A percentile compares a stretch with the other conserved stretches of the same genome.
phyloP scores from a whole-genome alignment of 139 green algal genomes.

The Deuterostichococcus epilithicus region DNA sequence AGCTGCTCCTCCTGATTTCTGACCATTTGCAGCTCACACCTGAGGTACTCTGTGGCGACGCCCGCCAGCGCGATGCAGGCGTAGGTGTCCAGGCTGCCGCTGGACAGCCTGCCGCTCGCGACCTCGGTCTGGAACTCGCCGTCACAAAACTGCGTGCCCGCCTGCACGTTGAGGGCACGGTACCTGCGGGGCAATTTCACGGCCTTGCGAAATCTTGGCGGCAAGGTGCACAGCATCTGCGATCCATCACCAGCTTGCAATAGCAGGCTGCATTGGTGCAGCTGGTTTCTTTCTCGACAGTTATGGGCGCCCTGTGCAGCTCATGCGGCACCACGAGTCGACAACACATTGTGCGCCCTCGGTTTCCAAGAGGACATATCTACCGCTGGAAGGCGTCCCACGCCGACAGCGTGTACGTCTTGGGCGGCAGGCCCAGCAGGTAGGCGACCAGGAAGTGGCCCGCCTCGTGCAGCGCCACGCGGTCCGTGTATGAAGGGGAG shows the following conservation, averaged over 20 bases:
- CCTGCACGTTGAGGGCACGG: conserved; percentile 88
- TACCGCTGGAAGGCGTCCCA: conserved; percentile 76
- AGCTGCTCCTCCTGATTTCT: too few relatives aligned
- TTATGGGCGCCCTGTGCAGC: too few relatives aligned
- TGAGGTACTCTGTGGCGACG: conserved; percentile 78
- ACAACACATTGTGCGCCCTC: too few relatives aligned
- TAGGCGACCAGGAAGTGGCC: conserved; percentile 96
- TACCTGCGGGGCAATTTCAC: conserved; percentile 41
- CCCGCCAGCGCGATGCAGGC: conserved; percentile 85
- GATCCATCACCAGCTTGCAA: too few relatives aligned
- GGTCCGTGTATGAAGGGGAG: conserved; percentile 43
- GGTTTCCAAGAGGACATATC: too few relatives aligned
- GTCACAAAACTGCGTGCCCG: conserved; percentile 93
- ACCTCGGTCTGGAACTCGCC: conserved; percentile 81
- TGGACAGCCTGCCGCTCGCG: conserved; percentile 51
- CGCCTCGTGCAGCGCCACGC: conserved; percentile 84
- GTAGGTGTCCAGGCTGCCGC: conserved; percentile 67
- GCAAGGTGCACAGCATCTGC: too few relatives aligned
- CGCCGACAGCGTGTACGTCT: conserved; percentile 81
- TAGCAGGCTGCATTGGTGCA: too few relatives aligned
- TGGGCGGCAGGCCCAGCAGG: conserved; percentile 84
- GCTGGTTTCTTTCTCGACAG: too few relatives aligned
- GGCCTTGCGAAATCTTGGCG: too few relatives aligned
- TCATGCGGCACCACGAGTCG: too few relatives aligned
- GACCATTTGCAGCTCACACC: not conserved